phyloP scores from a whole-genome alignment of 2,329 filamentous ascomycete species.

The Cladorrhinum sp. region DNA sequence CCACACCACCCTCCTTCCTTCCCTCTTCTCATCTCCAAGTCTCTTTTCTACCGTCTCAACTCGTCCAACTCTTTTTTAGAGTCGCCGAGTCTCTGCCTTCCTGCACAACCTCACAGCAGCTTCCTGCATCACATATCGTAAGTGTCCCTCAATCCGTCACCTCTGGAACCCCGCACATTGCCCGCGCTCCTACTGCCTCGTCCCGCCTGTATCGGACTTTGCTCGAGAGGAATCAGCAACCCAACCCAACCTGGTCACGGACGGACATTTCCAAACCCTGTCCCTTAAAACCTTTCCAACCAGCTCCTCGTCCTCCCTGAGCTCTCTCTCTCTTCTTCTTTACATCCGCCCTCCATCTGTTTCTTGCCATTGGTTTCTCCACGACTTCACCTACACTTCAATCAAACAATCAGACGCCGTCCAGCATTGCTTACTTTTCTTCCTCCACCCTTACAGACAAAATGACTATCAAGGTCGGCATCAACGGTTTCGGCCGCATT shows the following conservation, averaged over 20 bases:
- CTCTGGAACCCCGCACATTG: constrained; percentile 25
- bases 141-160: constrained; percentile 14
- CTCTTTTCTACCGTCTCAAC: not conserved
- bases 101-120: constrained; percentile 6
- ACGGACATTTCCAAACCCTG: constrained; percentile 15
- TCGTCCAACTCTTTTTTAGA: constrained; percentile 11
- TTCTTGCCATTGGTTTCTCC: constrained; percentile 6
- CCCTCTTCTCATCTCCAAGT: constrained; percentile 11
- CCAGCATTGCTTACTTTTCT: constrained; percentile 1
- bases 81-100: constrained; percentile 1
- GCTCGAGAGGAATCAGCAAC: constrained; percentile 15
- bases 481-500: constrained; percentile 99
- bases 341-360: constrained; percentile 10
- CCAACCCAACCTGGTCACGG: no score
- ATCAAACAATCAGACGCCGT: not conserved
- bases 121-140: constrained; percentile 17
- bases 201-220: constrained; percentile 29
- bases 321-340: constrained; percentile 8
- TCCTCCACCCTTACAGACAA: constrained; percentile 31
- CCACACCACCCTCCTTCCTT: constrained; percentile 18
- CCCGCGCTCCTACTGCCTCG: constrained; percentile 12
- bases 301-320: constrained; percentile 1
- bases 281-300: constrained; percentile 22
- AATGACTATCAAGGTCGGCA: constrained; percentile 75
- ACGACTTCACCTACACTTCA: not conserved